Evolutionary conservation across 495 filamentous ascomycete genomes (phyloP), one percentile per base, ranked within the genome.

Genomic region (Gamarada debralockiae): DNA sequence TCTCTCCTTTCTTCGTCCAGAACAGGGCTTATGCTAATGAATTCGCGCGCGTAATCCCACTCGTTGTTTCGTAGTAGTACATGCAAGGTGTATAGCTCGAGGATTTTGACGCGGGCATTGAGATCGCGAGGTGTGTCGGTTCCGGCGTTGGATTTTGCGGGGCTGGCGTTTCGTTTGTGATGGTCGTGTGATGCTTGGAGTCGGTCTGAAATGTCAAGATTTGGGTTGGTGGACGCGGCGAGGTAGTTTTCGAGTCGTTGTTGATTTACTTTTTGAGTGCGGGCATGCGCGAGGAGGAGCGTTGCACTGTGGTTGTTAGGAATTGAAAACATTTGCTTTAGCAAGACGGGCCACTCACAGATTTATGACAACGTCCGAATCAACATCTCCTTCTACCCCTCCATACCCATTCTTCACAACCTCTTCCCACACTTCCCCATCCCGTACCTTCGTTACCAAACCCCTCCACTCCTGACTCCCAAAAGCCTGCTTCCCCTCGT

Each of bases 1-100:
- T 97, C 93, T 65, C 88, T 84, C 29, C 87, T 80, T 65, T 97
- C 93, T 50, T 97, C 92, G 65, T 97, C 93, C 0, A 98, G 80
- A 20, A 93, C 79, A 33, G 90, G 80, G 62, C 80, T 90, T 54
- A 90, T 74, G 52, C 74, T 83, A 52, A 97, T 92, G 70, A 97
- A 97, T 58, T 93, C 87, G 22, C 79, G 76, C 0, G 93, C 90
- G 63, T 97, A 97, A 38, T 92, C 87, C 93, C 95, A 98, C 71
- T 97, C 90, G 29, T 84, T 82, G 59, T 95, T 96, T 34, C 87
- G 79, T 14, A 90, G 84, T 14, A 98, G 82, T 17, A 97, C 89
- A 68, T 97, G 93, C 4, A 98, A 76, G 3, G 88, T 91, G 59
- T 95, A 98, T 1, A 98, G 75, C 69, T 98, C 95, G 36, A 97